phyloP scores from a whole-genome alignment of 208 protist genomes.

The Sergeia podlipaevii region DNA sequence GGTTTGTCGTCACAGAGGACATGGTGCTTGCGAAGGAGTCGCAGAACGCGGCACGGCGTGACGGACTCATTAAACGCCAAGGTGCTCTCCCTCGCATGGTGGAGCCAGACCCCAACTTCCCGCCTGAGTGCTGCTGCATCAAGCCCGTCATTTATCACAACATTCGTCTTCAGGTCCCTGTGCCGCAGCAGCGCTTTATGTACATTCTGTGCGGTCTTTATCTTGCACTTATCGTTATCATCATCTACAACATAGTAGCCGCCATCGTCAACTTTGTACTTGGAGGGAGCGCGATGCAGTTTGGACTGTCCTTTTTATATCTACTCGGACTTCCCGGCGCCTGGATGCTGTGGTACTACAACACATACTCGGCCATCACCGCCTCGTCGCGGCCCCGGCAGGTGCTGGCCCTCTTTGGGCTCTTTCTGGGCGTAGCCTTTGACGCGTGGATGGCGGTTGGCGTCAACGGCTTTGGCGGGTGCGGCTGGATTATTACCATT shows the following conservation, averaged over 20 bases:
- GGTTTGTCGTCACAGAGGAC: constrained; percentile 39
- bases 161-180: constrained; percentile 71
- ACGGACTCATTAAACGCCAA: constrained; percentile 32
- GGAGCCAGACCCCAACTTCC: constrained; percentile 76
- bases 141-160: constrained; percentile 85
- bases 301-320: constrained; percentile 84
- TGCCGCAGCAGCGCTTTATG: constrained; percentile 73
- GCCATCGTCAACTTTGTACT: constrained; percentile 51
- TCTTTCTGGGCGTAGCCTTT: constrained; percentile 58
- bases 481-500: constrained; percentile 71
- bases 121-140: constrained; percentile 76
- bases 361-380: constrained; percentile 51
- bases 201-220: constrained; percentile 75
- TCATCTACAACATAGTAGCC: constrained; percentile 74
- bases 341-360: constrained; percentile 85
- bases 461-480: constrained; percentile 59
- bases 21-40: constrained; percentile 81
- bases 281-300: constrained; percentile 45
- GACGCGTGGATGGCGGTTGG: constrained; percentile 84
- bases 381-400: constrained; percentile 34
- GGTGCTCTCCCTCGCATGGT: constrained; percentile 15
- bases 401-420: constrained; percentile 48
- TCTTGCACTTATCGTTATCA: constrained; percentile 51
- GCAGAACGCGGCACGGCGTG: constrained; percentile 44
- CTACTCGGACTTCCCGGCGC: constrained; percentile 75